Base-by-base conservation (phyloP, 306 rosid genomes). In the Hippophae rhamnoides region DNA sequence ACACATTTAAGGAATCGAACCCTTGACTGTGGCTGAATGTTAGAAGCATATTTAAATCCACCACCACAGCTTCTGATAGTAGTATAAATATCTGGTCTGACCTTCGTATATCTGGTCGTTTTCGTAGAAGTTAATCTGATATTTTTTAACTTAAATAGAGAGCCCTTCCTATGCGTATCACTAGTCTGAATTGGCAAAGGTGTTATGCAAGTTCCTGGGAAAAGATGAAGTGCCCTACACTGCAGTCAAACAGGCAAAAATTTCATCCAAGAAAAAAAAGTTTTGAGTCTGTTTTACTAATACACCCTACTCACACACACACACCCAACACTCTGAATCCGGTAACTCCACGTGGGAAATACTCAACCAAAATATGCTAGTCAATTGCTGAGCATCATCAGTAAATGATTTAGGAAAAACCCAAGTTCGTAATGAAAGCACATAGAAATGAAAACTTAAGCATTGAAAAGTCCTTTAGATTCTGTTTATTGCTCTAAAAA, bases 191-290 rank as follows among this genome's bases (percentile, higher is more conserved):
- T 68, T 5, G 73, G 49, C 13, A 71, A 58, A 54, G 51, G 56
- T 2, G 78, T 83, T 41, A 70, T 62, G 69, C 52, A 67, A 40
- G 66, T 42, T 40, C 50, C 64, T 3, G 75, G 65, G 26, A 63
- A 72, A 49, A 27, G 67, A 53, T 78, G 78, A 61, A 81, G 70
- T 26, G 62, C 76, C 64, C 67, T 80, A 66, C 77, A 69, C 70
- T 87, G 96, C 75, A 85, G 52, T 86, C 81, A 84, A 47, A 52
- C 63, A 54, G 63, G 13, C 76, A 76, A 51, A 58, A 54, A 48
- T 49, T 10, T 43, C 54, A 38, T n/a, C 41, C 14, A 3, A 5
- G 7, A 10, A 18, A 41, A 10, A 43, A 48, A 65, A 60, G 27
- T 3, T 14, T 2, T 5, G 27, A 9, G 7, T 12, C 7, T 10